These are phyloP conservation scores for Psidium guajava DNA, from an alignment of 345 rosid species.

Conservation along the genomic window DNA sequence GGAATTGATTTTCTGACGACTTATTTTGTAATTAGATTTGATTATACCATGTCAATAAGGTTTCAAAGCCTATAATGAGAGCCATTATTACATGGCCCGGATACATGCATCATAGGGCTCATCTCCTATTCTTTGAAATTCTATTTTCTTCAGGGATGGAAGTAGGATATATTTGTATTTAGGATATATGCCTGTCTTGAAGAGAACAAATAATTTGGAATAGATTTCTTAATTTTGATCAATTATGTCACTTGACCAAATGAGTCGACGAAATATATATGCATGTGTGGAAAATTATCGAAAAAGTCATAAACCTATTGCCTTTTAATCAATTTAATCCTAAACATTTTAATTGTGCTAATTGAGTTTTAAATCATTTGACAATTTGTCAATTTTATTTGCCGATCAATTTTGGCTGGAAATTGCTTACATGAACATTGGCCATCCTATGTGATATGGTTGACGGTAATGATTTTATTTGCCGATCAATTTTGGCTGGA, in stretches of 20 bases:
- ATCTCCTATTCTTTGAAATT: neutral
- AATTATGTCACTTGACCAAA: neutral
- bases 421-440: too few relatives aligned
- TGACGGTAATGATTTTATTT: too few relatives aligned
- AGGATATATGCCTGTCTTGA: neutral
- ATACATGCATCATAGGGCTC: neutral
- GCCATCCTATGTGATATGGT: too few relatives aligned
- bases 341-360: too few relatives aligned
- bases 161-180: neutral
- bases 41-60: neutral
- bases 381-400: too few relatives aligned
- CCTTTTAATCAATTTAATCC: too few relatives aligned
- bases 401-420: too few relatives aligned
- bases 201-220: neutral
- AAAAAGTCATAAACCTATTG: too few relatives aligned
- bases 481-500: too few relatives aligned
- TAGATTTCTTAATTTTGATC: neutral
- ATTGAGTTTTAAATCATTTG: too few relatives aligned
- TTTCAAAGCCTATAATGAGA: neutral
- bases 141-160: neutral
- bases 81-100: neutral
- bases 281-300: too few relatives aligned
- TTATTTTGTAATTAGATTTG: neutral
- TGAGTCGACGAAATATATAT: too few relatives aligned
- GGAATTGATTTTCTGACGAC: neutral